Evolutionary conservation across 768 basidiomycete species (phyloP).

Genomic region (Dioszegia aurantiaca): DNA sequence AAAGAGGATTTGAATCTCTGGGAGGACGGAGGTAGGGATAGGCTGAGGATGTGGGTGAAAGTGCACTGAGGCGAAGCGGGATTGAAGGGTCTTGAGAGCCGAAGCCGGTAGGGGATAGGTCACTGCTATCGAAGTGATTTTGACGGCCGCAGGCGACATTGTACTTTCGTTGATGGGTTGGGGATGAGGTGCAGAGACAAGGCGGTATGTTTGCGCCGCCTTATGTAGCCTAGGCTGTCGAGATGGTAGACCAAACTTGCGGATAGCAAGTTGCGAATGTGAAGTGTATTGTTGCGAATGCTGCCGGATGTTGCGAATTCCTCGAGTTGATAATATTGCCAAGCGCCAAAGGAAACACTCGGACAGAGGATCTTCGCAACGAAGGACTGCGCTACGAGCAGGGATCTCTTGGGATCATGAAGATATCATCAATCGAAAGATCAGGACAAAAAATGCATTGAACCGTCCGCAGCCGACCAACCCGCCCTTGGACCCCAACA

Average conservation of each 20-base stretch:
- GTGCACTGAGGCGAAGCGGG: slow-evolving; percentile 25
- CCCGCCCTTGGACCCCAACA: no score
- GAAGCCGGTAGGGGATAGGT: slow-evolving; percentile 7
- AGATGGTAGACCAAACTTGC: no score
- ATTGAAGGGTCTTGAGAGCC: slow-evolving; percentile 10
- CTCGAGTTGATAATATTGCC: not conserved
- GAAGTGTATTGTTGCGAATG: not conserved
- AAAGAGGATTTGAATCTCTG: slow-evolving; percentile 33
- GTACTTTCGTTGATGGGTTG: not conserved
- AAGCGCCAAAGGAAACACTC: no score
- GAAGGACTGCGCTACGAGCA: no score
- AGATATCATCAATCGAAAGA: no score
- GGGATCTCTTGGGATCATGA: no score
- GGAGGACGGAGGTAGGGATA: slow-evolving; percentile 7
- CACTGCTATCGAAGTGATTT: slow-evolving; percentile 6
- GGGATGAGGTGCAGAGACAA: not conserved
- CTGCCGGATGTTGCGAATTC: not conserved
- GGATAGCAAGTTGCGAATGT: not conserved
- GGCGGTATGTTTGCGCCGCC: no score
- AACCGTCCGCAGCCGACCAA: no score
- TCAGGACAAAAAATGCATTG: no score
- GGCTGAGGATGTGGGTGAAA: slow-evolving; percentile 22
- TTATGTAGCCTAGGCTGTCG: no score
- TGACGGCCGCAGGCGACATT: not conserved
- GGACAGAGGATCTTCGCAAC: no score